Percentiles rank a stretch among this genome's conserved stretches.
These are phyloP conservation scores for Collybia sordida DNA, from an alignment of 768 basidiomycete species.

Conservation along the genomic window DNA sequence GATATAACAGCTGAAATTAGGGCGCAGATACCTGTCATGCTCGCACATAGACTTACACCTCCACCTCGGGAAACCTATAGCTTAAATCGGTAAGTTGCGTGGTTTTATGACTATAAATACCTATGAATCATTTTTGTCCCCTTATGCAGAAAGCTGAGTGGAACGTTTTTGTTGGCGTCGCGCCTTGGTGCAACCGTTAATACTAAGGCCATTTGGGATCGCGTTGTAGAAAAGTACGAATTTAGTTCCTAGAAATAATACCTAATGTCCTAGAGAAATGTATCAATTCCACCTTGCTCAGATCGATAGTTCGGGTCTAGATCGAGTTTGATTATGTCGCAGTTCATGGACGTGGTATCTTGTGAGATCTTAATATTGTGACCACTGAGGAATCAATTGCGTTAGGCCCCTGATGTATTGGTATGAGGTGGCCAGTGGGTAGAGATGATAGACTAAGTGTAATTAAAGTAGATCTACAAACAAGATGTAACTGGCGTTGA, in stretches of 20 bases:
- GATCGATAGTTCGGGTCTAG: no score
- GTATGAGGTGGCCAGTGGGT: no score
- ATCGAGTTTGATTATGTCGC: no score
- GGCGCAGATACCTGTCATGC: constrained; percentile 85
- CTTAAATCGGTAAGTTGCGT: constrained; percentile 67
- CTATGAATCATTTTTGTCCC: not conserved
- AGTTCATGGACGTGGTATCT: no score
- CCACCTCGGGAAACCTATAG: constrained; percentile 95
- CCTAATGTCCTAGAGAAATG: not conserved
- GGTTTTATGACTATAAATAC: not conserved
- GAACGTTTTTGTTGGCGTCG: constrained; percentile 77
- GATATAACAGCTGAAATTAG: constrained; percentile 78
- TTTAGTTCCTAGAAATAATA: constrained; percentile 20
- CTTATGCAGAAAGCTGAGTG: constrained; percentile 68
- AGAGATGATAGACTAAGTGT: no score
- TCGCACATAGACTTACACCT: constrained; percentile 83
- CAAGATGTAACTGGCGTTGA: constrained; percentile 20
- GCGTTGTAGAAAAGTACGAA: constrained; percentile 46
- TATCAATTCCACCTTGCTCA: not conserved
- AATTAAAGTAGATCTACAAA: not conserved
- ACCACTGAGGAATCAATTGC: no score
- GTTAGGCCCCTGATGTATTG: no score
- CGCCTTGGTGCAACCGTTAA: constrained; percentile 74
- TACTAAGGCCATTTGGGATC: constrained; percentile 75
- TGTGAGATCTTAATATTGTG: no score